A percentile compares a stretch with the other conserved stretches of the same genome.
Evolutionary conservation across 495 filamentous ascomycete species (phyloP).

Genomic region (Barbatosphaeria neglecta): DNA sequence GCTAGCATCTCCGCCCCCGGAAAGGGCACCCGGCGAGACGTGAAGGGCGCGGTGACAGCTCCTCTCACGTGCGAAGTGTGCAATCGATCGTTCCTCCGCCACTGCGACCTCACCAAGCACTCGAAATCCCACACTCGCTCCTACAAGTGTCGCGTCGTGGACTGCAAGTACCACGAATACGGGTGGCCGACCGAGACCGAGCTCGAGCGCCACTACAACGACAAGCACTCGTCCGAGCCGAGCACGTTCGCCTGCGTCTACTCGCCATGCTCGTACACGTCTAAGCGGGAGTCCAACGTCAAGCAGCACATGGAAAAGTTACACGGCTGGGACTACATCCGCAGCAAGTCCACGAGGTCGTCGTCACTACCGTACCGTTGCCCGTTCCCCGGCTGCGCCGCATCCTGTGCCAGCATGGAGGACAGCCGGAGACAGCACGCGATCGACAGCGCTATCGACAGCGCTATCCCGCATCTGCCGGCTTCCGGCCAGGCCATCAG

Average conservation of each 20-base stretch:
- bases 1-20: conserved; percentile 7
- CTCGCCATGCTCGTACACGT: conserved; percentile 74
- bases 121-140: conserved; percentile 92
- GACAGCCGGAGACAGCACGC: neutral
- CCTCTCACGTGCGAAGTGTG: conserved; percentile 36
- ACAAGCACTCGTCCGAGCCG: conserved; percentile 74
- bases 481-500: neutral
- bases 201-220: conserved; percentile 83
- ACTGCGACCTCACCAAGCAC: conserved; percentile 88
- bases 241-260: conserved; percentile 64
- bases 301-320: conserved; percentile 99
- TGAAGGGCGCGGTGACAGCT: neutral
- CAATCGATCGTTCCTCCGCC: conserved; percentile 74
- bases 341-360: conserved; percentile 74
- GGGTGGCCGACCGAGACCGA: conserved; percentile 98
- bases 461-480: neutral
- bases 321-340: conserved; percentile 76
- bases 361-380: neutral
- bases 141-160: conserved; percentile 68
- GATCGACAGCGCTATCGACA: neutral
- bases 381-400: neutral
- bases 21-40: too few relatives aligned
- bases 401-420: neutral
- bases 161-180: conserved; percentile 71
- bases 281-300: conserved; percentile 93